These are phyloP conservation scores for Teratosphaeria zuluensis DNA, from an alignment of 2,329 filamentous ascomycete genomes.

Conservation along the genomic window DNA sequence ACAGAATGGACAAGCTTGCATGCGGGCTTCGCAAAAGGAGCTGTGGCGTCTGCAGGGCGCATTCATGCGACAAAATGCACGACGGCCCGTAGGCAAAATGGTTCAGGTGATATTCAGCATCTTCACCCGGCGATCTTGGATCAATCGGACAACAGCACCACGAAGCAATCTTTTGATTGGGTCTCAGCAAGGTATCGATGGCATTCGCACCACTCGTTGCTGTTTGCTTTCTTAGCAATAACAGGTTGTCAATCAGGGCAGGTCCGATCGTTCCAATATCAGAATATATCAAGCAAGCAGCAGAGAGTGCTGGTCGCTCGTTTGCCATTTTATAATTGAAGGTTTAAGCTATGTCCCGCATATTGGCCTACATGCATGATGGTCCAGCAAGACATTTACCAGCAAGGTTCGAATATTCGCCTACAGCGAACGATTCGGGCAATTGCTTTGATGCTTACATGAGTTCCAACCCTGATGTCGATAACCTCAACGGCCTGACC, in stretches of 20 bases:
- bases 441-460: neutral
- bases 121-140: neutral
- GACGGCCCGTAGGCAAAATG: neutral
- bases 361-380: neutral
- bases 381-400: neutral
- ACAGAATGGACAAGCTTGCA: neutral
- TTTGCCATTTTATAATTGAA: neutral
- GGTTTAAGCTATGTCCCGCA: neutral
- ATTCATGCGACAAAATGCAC: neutral
- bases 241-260: neutral
- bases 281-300: neutral
- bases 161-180: no score
- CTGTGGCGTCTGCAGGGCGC: neutral
- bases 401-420: neutral
- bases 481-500: no score
- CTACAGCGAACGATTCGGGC: neutral
- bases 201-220: neutral
- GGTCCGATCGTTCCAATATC: neutral
- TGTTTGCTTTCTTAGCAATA: neutral
- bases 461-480: no score
- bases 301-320: neutral
- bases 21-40: neutral
- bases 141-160: neutral
- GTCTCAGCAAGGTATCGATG: neutral
- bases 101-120: neutral